Conservation (phyloP, 768 basidiomycete genomes). For the Leccinellum luteum region DNA sequence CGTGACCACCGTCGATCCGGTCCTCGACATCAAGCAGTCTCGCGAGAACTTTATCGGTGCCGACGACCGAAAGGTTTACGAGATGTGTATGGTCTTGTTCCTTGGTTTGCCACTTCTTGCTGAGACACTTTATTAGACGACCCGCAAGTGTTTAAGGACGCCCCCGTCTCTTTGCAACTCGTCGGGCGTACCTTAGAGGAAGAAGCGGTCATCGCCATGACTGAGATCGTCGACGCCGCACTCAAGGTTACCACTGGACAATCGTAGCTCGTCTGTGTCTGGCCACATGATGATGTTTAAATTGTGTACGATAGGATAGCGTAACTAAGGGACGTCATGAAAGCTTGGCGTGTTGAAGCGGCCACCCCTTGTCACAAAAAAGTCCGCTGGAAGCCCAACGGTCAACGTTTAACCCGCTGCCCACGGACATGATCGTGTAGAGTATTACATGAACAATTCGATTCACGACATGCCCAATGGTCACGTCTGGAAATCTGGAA, state of each 20-base stretch:
- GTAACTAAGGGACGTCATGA: slow-evolving; percentile 6
- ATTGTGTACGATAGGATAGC: not conserved
- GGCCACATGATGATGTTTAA: no score
- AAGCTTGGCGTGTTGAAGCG: slow-evolving; percentile 20
- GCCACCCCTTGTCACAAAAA: no score
- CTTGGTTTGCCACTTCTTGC: not conserved
- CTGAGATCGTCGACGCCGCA: slow-evolving; percentile 60
- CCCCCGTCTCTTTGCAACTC: slow-evolving; percentile 64
- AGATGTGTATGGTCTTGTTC: slow-evolving; percentile 45
- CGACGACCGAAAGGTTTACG: slow-evolving; percentile 48
- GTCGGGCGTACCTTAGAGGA: slow-evolving; percentile 72
- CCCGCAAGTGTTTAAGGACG: slow-evolving; percentile 51
- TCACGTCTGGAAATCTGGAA: no score
- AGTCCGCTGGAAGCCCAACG: no score
- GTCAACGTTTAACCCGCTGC: no score
- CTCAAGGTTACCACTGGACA: slow-evolving; percentile 30
- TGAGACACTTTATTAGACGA: slow-evolving; percentile 42
- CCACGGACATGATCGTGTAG: no score
- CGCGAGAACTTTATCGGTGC: slow-evolving; percentile 46
- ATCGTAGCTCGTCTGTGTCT: no score
- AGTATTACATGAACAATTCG: no score
- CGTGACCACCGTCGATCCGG: slow-evolving; percentile 56
- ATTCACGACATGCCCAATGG: no score
- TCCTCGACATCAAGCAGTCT: slow-evolving; percentile 46
- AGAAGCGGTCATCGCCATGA: slow-evolving; percentile 69